phyloP scores from a whole-genome alignment of 2,329 filamentous ascomycete genomes.

The Aureobasidium lini region DNA sequence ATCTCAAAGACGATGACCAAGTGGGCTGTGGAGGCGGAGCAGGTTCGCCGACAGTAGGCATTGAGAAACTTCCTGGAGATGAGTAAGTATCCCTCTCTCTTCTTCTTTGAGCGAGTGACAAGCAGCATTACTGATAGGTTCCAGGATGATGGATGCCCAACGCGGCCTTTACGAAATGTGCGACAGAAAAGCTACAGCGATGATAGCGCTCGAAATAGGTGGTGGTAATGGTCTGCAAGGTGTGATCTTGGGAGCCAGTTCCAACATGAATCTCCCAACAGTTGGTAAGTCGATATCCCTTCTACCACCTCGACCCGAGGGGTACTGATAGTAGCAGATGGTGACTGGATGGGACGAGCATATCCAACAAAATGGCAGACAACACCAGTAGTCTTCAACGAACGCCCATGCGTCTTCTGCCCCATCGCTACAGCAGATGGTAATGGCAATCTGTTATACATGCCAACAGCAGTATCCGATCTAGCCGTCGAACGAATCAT shows the following conservation, averaged over 20 bases:
- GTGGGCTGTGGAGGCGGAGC: slow-evolving; percentile 40
- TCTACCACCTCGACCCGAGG: not conserved
- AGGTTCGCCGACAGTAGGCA: slow-evolving; percentile 33
- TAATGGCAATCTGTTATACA: slow-evolving; percentile 35
- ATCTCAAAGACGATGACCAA: slow-evolving; percentile 37
- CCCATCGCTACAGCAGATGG: slow-evolving; percentile 34
- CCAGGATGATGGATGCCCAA: slow-evolving; percentile 32
- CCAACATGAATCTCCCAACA: slow-evolving; percentile 33
- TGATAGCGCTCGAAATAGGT: slow-evolving; percentile 40
- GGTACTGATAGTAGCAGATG: slow-evolving; percentile 31
- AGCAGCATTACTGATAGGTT: not conserved
- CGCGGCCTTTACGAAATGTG: slow-evolving; percentile 28
- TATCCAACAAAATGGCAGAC: slow-evolving; percentile 41
- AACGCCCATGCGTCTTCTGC: slow-evolving; percentile 31
- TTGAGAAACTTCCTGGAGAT: slow-evolving; percentile 36
- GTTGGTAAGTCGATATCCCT: not conserved
- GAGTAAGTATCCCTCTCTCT: slow-evolving; percentile 23
- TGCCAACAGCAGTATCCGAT: slow-evolving; percentile 31
- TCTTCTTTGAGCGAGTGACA: too few species aligned
- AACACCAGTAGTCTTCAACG: slow-evolving; percentile 36
- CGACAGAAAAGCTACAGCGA: slow-evolving; percentile 28
- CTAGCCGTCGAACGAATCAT: slow-evolving; percentile 33
- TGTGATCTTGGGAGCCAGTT: slow-evolving; percentile 30
- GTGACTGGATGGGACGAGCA: slow-evolving; percentile 42
- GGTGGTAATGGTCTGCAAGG: slow-evolving; percentile 39